These are phyloP conservation scores for Xylariaceae sp. DNA, from an alignment of 2,329 filamentous ascomycete species.

Conservation along the genomic window DNA sequence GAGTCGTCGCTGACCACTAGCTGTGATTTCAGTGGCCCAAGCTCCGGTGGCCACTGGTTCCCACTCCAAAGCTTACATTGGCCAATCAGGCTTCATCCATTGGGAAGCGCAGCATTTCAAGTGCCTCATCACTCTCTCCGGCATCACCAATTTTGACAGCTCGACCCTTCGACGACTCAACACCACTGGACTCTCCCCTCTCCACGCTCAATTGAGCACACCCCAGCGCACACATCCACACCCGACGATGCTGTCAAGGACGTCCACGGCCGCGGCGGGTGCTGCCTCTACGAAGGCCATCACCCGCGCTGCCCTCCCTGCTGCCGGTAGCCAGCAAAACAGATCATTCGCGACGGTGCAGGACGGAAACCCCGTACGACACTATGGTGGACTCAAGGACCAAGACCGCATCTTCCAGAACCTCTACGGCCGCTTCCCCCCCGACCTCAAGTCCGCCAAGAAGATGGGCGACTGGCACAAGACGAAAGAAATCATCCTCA, in stretches of 20 bases:
- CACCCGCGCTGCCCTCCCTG: slow-evolving; percentile 34
- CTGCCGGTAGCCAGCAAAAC: slow-evolving; percentile 43
- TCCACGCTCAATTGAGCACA: slow-evolving; percentile 37
- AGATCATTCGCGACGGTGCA: slow-evolving; percentile 80
- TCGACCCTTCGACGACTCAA: slow-evolving; percentile 20
- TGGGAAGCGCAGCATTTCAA: slow-evolving; percentile 27
- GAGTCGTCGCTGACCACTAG: no score
- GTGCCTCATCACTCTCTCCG: slow-evolving; percentile 28
- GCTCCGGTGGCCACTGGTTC: slow-evolving; percentile 21
- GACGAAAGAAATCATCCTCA: slow-evolving; percentile 96
- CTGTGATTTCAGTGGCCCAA: slow-evolving; percentile 17
- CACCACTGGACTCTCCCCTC: slow-evolving; percentile 31
- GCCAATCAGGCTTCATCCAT: slow-evolving; percentile 26
- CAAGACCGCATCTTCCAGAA: slow-evolving; percentile 99
- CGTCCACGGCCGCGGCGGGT: slow-evolving; percentile 37
- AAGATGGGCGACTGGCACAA: slow-evolving; percentile 99
- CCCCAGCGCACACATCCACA: slow-evolving; percentile 14
- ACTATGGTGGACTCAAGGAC: slow-evolving; percentile 85
- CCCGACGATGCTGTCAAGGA: slow-evolving; percentile 43
- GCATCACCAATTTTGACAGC: slow-evolving; percentile 16
- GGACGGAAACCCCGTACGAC: slow-evolving; percentile 61
- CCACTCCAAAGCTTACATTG: slow-evolving; percentile 13
- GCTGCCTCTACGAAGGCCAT: slow-evolving; percentile 38
- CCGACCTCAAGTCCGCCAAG: slow-evolving; percentile 89
- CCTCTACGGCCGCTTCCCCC: slow-evolving; percentile 87